phyloP scores from a whole-genome alignment of 1,139 yeast genomes.

The Pichia sp. region DNA sequence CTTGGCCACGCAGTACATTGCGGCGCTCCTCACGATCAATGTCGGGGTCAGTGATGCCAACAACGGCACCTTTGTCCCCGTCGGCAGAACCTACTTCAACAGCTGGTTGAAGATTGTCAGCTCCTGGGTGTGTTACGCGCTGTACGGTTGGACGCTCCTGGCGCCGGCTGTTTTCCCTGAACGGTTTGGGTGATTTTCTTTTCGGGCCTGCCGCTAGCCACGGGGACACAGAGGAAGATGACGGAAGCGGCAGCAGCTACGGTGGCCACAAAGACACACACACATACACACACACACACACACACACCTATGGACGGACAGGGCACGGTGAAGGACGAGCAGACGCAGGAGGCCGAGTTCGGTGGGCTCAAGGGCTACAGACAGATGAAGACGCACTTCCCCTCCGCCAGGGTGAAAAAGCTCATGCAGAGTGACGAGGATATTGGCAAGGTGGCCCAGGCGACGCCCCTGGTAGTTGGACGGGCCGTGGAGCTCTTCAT shows the following conservation, averaged over 20 bases:
- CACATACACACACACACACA: not conserved
- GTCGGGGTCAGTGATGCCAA: constrained; percentile 59
- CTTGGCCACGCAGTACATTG: constrained; percentile 95
- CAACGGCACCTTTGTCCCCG: constrained; percentile 87
- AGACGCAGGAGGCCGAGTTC: not conserved
- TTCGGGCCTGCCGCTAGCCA: not conserved
- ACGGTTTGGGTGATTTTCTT: constrained; percentile 41
- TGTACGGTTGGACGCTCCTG: constrained; percentile 85
- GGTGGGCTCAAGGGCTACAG: constrained; percentile 30
- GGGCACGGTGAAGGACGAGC: not conserved
- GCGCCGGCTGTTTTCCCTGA: constrained; percentile 94
- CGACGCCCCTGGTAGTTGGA: constrained; percentile 95
- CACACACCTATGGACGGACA: not conserved
- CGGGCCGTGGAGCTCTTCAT: constrained; percentile 89
- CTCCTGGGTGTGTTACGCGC: constrained; percentile 84
- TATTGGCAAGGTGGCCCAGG: constrained; percentile 97
- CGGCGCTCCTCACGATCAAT: constrained; percentile 86
- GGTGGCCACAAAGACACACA: not conserved
- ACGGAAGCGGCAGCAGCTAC: too few species aligned
- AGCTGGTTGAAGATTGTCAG: constrained; percentile 91
- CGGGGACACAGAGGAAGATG: too few species aligned
- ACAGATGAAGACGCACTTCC: constrained; percentile 85
- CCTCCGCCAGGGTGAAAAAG: constrained; percentile 93
- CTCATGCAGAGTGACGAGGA: constrained; percentile 98
- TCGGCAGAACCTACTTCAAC: constrained; percentile 92